Conservation (phyloP, 192 early-diverging fungal genomes). For the Coemansia sp. region DNA sequence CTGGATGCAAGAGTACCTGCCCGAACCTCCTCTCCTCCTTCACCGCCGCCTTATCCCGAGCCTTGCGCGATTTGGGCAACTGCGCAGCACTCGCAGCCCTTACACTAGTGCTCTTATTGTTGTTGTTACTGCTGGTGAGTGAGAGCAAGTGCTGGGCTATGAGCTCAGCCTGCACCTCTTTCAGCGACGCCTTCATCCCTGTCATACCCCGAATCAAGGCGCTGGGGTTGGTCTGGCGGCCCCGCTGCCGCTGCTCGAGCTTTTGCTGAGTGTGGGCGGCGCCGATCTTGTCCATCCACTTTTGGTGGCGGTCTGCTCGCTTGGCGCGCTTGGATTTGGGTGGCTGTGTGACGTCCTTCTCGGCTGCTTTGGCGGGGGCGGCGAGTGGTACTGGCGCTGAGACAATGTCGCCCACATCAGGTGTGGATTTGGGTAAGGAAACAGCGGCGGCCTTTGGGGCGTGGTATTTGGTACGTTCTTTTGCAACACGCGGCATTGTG, state of each 20-base stretch:
- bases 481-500: conserved; percentile 27
- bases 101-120: not conserved
- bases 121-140: too few species aligned
- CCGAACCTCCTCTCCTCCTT: conserved; percentile 71
- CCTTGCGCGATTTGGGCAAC: conserved; percentile 42
- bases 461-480: conserved; percentile 31
- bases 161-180: conserved; percentile 23
- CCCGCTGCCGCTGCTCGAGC: conserved; percentile 46
- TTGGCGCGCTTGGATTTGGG: conserved; percentile 53
- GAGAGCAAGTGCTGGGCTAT: conserved; percentile 18
- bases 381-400: conserved; percentile 18
- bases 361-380: not conserved
- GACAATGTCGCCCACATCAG: conserved; percentile 4
- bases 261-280: conserved; percentile 53
- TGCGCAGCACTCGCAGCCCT: not conserved
- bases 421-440: not conserved
- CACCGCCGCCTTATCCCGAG: conserved; percentile 62
- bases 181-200: conserved; percentile 44
- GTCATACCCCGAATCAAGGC: conserved; percentile 56
- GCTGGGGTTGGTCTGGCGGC: conserved; percentile 46
- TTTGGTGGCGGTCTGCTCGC: conserved; percentile 57
- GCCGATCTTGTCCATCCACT: conserved; percentile 66
- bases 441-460: conserved; percentile 1
- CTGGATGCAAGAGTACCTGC: conserved; percentile 67
- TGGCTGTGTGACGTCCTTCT: not conserved